phyloP scores from a whole-genome alignment of 2,329 filamentous ascomycete species.

The Trichoderma breve region DNA sequence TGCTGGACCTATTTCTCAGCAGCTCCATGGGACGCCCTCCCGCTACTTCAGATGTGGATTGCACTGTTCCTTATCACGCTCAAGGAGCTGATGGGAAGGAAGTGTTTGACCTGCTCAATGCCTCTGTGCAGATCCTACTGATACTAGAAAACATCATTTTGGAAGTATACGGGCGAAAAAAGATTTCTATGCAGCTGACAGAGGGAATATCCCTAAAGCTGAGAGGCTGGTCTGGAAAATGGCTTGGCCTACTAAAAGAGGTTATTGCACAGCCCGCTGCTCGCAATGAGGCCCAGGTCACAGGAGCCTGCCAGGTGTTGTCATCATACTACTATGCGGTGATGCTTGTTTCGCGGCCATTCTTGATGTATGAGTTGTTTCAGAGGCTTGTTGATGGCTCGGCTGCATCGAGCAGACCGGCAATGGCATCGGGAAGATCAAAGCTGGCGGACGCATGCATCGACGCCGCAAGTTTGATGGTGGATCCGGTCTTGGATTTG shows the following conservation, averaged over 20 bases:
- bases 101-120: constrained; percentile 46
- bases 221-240: constrained; percentile 50
- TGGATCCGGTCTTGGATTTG: constrained; percentile 47
- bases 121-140: constrained; percentile 52
- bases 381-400: constrained; percentile 42
- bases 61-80: constrained; percentile 48
- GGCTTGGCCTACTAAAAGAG: constrained; percentile 46
- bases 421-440: constrained; percentile 43
- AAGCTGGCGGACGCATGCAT: constrained; percentile 56
- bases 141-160: constrained; percentile 51
- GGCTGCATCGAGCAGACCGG: constrained; percentile 22
- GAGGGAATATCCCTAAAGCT: constrained; percentile 54
- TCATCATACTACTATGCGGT: constrained; percentile 56
- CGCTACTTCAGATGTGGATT: constrained; percentile 53
- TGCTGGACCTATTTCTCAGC: constrained; percentile 52
- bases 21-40: constrained; percentile 55
- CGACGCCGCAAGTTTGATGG: constrained; percentile 53
- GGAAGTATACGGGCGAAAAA: constrained; percentile 52
- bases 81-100: constrained; percentile 39
- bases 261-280: constrained; percentile 30
- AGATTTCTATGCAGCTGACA: constrained; percentile 52
- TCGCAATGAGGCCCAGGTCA: constrained; percentile 33
- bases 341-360: constrained; percentile 55
- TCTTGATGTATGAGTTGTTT: constrained; percentile 55
- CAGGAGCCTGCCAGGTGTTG: constrained; percentile 51